Base-by-base conservation (phyloP, 176 grass and related monocot genomes). In the Carex kokanica region DNA sequence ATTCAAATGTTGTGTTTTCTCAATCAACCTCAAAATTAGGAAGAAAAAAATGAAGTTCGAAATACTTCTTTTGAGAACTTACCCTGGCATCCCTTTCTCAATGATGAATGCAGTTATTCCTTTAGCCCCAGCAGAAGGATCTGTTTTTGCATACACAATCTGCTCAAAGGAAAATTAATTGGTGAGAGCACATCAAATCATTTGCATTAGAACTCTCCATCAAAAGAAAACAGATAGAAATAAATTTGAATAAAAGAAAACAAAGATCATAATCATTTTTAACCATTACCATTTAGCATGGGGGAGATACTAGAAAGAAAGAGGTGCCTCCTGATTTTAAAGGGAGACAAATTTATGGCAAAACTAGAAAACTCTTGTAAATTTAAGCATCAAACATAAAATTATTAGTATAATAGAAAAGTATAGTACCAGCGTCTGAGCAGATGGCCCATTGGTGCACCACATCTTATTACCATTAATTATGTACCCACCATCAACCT, bases 51-150 rank as follows among this genome's bases (percentile, higher is more conserved):
- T n/a, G n/a, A n/a, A n/a, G n/a, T n/a, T n/a, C n/a, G n/a, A n/a
- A n/a, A n/a, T n/a, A n/a, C n/a, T n/a, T n/a, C n/a, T n/a, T n/a
- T n/a, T n/a, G n/a, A n/a, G n/a, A n/a, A n/a, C n/a, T n/a, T 95
- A 98, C 95, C 95, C 95, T 8, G 88, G 84, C 95, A 98, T 93
- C 57, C 95, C 95, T 80, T 98, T 98, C 74, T 98, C 95, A 80
- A 98, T 95, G 89, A 95, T 91, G 85, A 98, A 98, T 64, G 95
- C 95, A 60, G 95, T 98, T 84, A 98, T 98, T 91, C 92, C 92
- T 90, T 91, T 95, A 27, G 95, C 90, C 70, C 92, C 95, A 78
- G 86, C 95, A 85, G 83, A 79, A 56, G 89, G 61, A 86, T 98
- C 92, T 65, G 95, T 93, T 90, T 98, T 98, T 70, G 92, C 91